phyloP scores from a whole-genome alignment of 768 basidiomycete genomes.

The Atractiella rhizophila region DNA sequence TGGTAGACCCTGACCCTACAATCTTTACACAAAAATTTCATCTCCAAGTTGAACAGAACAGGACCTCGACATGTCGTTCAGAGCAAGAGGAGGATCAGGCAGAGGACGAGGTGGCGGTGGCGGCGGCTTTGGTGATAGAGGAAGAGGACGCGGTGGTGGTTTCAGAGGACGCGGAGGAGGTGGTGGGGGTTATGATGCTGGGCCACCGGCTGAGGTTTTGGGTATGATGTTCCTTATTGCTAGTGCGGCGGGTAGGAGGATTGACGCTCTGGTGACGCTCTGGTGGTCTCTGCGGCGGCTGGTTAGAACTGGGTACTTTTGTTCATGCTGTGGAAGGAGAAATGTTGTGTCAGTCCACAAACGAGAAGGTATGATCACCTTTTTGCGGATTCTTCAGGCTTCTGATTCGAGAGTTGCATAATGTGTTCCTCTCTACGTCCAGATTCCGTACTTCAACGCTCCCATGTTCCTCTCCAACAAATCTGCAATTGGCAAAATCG shows the following conservation, averaged over 20 bases:
- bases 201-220: slow-evolving; percentile 26
- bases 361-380: slow-evolving; percentile 32
- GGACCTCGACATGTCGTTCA: too few relatives aligned
- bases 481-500: slow-evolving; percentile 82
- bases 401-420: background rate
- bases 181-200: slow-evolving; percentile 20
- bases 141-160: slow-evolving; percentile 18
- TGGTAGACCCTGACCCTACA: too few relatives aligned
- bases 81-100: slow-evolving; percentile 13
- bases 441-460: slow-evolving; percentile 86
- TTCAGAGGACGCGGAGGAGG: slow-evolving; percentile 23
- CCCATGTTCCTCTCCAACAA: slow-evolving; percentile 95
- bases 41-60: too few relatives aligned
- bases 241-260: background rate
- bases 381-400: background rate
- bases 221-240: slow-evolving; percentile 17
- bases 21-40: too few relatives aligned
- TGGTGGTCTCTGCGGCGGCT: background rate
- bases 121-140: slow-evolving; percentile 4
- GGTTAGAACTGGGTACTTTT: slow-evolving; percentile 29
- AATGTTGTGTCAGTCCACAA: slow-evolving; percentile 73
- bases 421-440: background rate
- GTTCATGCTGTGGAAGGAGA: slow-evolving; percentile 90
- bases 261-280: background rate
- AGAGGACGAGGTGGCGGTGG: slow-evolving; percentile 7